phyloP scores from a whole-genome alignment of 2,329 filamentous ascomycete species.

The Nectriaceae sp. region DNA sequence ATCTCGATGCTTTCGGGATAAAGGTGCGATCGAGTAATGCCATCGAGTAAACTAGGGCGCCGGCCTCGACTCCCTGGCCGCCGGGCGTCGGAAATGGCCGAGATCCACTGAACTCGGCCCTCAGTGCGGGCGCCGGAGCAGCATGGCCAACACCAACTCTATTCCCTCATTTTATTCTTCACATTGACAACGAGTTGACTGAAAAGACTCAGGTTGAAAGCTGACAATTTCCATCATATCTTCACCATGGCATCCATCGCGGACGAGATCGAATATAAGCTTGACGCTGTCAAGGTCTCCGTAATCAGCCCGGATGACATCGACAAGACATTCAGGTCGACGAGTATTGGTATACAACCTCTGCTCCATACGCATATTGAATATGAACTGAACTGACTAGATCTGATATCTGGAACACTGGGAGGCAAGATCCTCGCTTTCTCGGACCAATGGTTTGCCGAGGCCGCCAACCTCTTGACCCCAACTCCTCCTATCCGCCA shows the following conservation, averaged over 20 bases:
- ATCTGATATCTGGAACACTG: conserved; percentile 61
- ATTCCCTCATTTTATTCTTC: conserved; percentile 1
- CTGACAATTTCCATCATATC: too few species aligned
- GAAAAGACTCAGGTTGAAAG: too few species aligned
- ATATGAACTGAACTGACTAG: conserved; percentile 35
- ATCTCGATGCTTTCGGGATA: too few species aligned
- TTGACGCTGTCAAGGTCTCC: conserved; percentile 55
- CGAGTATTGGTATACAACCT: conserved; percentile 55
- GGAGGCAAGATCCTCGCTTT: conserved; percentile 66
- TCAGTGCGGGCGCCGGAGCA: conserved; percentile 2
- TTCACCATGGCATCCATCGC: conserved; percentile 37
- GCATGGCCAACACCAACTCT: neutral
- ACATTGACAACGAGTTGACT: too few species aligned
- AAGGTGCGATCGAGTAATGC: neutral
- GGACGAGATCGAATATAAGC: conserved; percentile 54
- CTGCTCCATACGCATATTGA: neutral
- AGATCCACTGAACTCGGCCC: conserved; percentile 18
- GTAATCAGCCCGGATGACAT: conserved; percentile 55
- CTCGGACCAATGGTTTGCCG: conserved; percentile 71
- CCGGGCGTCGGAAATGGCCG: conserved; percentile 36
- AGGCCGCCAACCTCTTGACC: conserved; percentile 64
- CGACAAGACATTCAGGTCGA: conserved; percentile 62
- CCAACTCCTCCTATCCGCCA: conserved; percentile 64
- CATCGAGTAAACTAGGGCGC: neutral
- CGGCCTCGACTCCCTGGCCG: conserved; percentile 12